Conservation (phyloP, 2,329 filamentous ascomycete species). For the Alternaria viburni region DNA sequence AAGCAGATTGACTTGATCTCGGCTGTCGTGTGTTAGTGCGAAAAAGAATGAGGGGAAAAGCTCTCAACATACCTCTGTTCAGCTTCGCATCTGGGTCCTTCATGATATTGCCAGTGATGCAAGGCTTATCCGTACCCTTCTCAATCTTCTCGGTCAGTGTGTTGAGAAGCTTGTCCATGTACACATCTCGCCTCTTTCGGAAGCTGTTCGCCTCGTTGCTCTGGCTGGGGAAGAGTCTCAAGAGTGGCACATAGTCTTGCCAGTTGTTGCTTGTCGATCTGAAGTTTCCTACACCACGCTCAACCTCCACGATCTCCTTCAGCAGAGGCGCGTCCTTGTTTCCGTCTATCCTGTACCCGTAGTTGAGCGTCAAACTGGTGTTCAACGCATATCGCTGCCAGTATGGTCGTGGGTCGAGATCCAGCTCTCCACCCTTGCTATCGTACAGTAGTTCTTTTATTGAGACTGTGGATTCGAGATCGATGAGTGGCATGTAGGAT, state of each 20-base stretch:
- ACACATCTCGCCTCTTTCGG: constrained; percentile 71
- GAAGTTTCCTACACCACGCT: constrained; percentile 77
- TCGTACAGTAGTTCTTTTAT: constrained; percentile 75
- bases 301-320: constrained; percentile 76
- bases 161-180: constrained; percentile 65
- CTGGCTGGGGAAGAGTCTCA: constrained; percentile 68
- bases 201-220: constrained; percentile 70
- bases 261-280: constrained; percentile 82
- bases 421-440: constrained; percentile 64
- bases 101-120: constrained; percentile 72
- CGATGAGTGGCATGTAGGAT: constrained; percentile 82
- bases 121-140: constrained; percentile 70
- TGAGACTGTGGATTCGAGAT: constrained; percentile 74
- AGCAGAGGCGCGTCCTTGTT: constrained; percentile 71
- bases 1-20: constrained; percentile 82
- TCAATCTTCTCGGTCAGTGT: constrained; percentile 67
- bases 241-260: constrained; percentile 81
- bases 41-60: neutral
- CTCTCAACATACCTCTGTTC: constrained; percentile 61
- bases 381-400: constrained; percentile 79
- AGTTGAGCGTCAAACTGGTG: constrained; percentile 78
- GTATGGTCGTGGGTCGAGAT: constrained; percentile 75
- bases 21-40: constrained; percentile 53
- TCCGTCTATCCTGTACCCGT: constrained; percentile 76
- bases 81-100: constrained; percentile 74